Evolutionary conservation across 352 stramenopile genomes (phyloP).

Genomic region (Phytophthora sp.): DNA sequence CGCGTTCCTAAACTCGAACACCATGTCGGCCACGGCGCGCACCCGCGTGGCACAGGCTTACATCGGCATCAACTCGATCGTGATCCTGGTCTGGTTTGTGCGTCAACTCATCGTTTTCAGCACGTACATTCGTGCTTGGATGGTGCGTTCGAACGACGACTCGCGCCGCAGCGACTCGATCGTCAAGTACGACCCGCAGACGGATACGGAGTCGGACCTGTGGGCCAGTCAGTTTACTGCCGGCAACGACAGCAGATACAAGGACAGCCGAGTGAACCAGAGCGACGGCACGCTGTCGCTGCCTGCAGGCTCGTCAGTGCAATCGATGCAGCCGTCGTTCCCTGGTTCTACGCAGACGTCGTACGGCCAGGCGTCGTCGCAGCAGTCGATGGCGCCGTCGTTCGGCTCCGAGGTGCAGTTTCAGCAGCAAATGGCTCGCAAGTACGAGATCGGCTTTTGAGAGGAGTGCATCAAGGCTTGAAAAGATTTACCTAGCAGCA

Average conservation of each 20-base stretch:
- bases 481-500: background rate
- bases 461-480: background rate
- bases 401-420: constrained; percentile 13
- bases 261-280: constrained; percentile 7
- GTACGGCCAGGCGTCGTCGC: constrained; percentile 14
- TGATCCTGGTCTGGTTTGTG: constrained; percentile 65
- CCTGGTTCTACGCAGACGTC: constrained; percentile 8
- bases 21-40: constrained; percentile 42
- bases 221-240: constrained; percentile 47
- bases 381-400: constrained; percentile 21
- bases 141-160: constrained; percentile 49
- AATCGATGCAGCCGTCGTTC: constrained; percentile 18
- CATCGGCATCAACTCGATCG: constrained; percentile 68
- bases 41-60: constrained; percentile 54
- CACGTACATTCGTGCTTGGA: constrained; percentile 59
- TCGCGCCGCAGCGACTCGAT: constrained; percentile 29
- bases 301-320: background rate
- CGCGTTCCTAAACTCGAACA: constrained; percentile 58
- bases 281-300: constrained; percentile 21
- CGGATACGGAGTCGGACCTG: constrained; percentile 46
- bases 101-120: constrained; percentile 66
- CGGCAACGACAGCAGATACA: constrained; percentile 5
- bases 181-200: constrained; percentile 41
- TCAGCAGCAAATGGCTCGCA: constrained; percentile 18
- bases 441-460: constrained; percentile 30